phyloP scores from a whole-genome alignment of 805 yeast genomes.

The Debaryomyces prosopidis region DNA sequence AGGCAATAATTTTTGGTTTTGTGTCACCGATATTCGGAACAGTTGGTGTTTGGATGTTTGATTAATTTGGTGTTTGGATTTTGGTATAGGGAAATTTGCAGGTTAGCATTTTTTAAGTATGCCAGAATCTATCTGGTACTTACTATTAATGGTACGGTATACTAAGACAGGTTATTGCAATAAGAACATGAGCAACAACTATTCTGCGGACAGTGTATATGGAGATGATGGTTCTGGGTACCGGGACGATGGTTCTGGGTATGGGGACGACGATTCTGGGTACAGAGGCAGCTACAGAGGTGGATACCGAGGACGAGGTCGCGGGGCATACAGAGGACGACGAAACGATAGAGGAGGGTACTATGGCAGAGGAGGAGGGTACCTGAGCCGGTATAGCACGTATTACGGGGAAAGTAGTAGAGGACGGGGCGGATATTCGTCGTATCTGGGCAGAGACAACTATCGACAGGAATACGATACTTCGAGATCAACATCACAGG shows the following conservation, averaged over 20 bases:
- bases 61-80: background rate
- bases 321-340: slow-evolving; percentile 24
- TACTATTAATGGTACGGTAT: too few relatives aligned
- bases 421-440: background rate
- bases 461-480: slow-evolving; percentile 1
- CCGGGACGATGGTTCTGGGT: slow-evolving; percentile 2
- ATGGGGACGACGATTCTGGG: slow-evolving; percentile 11
- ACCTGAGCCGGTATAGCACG: slow-evolving; percentile 3
- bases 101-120: background rate
- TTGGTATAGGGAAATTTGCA: slow-evolving; percentile 1
- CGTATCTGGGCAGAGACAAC: slow-evolving; percentile 7
- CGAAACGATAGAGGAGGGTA: slow-evolving; percentile 8
- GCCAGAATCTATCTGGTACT: too few relatives aligned
- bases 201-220: background rate
- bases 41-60: background rate
- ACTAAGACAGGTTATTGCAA: too few relatives aligned
- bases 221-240: slow-evolving; percentile 1
- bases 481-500: background rate
- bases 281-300: slow-evolving; percentile 17
- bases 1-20: too few relatives aligned
- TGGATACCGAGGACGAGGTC: slow-evolving; percentile 16
- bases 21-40: background rate
- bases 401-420: slow-evolving; percentile 7
- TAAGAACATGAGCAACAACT: slow-evolving; percentile 1
- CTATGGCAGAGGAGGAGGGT: slow-evolving; percentile 16